Percentiles rank a stretch among this genome's conserved stretches.
phyloP scores from a whole-genome alignment of 2,329 filamentous ascomycete genomes.

The Alternaria brassicicola region DNA sequence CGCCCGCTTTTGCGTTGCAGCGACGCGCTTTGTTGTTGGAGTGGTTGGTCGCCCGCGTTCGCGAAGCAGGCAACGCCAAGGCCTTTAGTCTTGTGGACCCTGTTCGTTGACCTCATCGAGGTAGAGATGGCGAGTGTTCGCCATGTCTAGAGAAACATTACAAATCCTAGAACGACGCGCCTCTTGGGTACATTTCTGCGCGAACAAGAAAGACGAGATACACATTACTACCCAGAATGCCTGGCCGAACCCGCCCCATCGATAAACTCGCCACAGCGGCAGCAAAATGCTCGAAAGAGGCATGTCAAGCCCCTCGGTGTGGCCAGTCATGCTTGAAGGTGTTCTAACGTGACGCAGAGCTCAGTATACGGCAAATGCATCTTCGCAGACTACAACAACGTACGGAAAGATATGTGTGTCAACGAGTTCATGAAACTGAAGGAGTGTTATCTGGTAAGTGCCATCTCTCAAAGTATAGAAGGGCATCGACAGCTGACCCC shows the following conservation, averaged over 20 bases:
- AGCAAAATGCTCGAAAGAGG: slow-evolving; percentile 70
- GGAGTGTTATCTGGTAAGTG: slow-evolving; percentile 80
- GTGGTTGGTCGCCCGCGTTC: slow-evolving; percentile 29
- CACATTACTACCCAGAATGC: slow-evolving; percentile 27
- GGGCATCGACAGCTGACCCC: not conserved
- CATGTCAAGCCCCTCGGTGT: slow-evolving; percentile 42
- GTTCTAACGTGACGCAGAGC: slow-evolving; percentile 60
- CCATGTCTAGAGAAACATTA: not conserved
- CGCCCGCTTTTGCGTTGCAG: slow-evolving; percentile 13
- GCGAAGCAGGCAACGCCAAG: slow-evolving; percentile 22
- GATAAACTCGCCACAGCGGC: slow-evolving; percentile 71
- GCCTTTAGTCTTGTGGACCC: slow-evolving; percentile 15
- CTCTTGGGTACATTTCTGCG: not conserved
- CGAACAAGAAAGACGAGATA: not conserved
- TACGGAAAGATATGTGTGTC: slow-evolving; percentile 88
- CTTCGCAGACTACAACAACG: slow-evolving; percentile 83
- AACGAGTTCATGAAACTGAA: slow-evolving; percentile 86
- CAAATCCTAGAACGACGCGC: not conserved
- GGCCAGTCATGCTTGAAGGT: not conserved
- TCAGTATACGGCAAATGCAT: slow-evolving; percentile 90
- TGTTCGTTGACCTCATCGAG: slow-evolving; percentile 20
- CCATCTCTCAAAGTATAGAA: not conserved
- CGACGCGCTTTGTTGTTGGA: slow-evolving; percentile 40
- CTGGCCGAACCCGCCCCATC: slow-evolving; percentile 63
- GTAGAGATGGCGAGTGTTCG: not conserved